A percentile compares a stretch with the other conserved stretches of the same genome.
Conservation (phyloP, 352 stramenopile genomes). For the Pythium phragmitis region DNA sequence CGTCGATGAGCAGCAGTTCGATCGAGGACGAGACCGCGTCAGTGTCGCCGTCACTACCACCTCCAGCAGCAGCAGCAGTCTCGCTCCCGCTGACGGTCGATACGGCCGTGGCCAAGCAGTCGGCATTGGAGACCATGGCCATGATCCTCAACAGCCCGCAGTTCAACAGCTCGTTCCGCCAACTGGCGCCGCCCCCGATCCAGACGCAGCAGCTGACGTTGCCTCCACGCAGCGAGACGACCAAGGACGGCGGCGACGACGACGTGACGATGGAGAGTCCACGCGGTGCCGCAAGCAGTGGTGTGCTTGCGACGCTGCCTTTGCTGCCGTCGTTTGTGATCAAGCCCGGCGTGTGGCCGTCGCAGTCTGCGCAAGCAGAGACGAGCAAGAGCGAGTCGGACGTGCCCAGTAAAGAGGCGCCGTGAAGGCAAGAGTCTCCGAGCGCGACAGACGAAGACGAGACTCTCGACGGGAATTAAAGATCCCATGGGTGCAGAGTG, state of each 20-base stretch:
- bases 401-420: background rate
- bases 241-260: background rate
- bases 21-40: conserved; percentile 14
- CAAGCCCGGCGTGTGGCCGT: conserved; percentile 12
- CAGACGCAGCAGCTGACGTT: conserved; percentile 4
- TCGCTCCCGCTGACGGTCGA: background rate
- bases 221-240: background rate
- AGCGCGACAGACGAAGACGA: too few species aligned
- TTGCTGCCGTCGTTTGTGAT: conserved; percentile 27
- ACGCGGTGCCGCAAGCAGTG: conserved; percentile 1
- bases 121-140: conserved; percentile 57
- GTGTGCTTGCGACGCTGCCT: conserved; percentile 7
- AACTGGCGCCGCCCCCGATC: conserved; percentile 27
- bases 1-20: conserved; percentile 16
- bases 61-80: background rate
- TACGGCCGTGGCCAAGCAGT: conserved; percentile 11
- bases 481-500: too few species aligned
- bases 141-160: conserved; percentile 75
- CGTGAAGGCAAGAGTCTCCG: background rate
- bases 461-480: too few species aligned
- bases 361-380: background rate
- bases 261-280: conserved; percentile 29
- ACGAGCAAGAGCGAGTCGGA: background rate
- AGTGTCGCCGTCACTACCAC: background rate
- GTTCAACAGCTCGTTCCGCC: conserved; percentile 28